Base-by-base conservation (phyloP, 331 rosid genomes). In the Malus hybrid region DNA sequence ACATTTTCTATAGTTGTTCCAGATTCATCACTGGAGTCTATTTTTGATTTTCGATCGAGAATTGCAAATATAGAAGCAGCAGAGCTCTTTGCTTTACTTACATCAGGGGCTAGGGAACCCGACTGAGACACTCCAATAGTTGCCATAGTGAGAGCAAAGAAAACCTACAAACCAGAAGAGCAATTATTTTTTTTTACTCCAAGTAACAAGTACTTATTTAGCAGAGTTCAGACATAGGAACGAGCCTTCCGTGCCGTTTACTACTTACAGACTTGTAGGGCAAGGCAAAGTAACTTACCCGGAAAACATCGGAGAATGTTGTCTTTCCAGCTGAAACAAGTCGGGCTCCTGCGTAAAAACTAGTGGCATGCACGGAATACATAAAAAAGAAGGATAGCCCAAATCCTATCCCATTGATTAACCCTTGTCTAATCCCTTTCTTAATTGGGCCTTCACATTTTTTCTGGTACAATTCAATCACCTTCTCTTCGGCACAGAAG, bases 401-500 rank as follows among this genome's bases (percentile, higher is more conserved):
- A 78, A 81, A 81, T 8, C 92, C 86, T 2, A 16, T 29, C 6
- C 89, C 89, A 30, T 85, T 88, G 16, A 83, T 63, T 34, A 88
- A 10, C 9, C 92, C 89, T 71, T 46, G 83, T 42, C 86, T 76
- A 18, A 85, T 81, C 30, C 92, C 92, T 13, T 73, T 36, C 33
- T 72, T 77, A n/a, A 68, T 72, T 19, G 97, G 96, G 5, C 82
- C 96, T 80, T 74, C 79, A 77, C 98, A 93, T 67, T 89, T 90
- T 76, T 81, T 82, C 39, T 72, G 36, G 85, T 85, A 85, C 33
- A 86, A 63, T 33, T 79, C 53, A 79, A 82, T 79, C 71, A 85
- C 84, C 81, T 86, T 87, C 83, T 87, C 92, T 79, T 92, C 90
- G 18, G 97, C 97, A 87, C 96, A 84, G 77, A 88, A 93, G 66